Evolutionary conservation across 371 early-diverging fungal species (phyloP).

Genomic region (Apophysomyces ossiformis): DNA sequence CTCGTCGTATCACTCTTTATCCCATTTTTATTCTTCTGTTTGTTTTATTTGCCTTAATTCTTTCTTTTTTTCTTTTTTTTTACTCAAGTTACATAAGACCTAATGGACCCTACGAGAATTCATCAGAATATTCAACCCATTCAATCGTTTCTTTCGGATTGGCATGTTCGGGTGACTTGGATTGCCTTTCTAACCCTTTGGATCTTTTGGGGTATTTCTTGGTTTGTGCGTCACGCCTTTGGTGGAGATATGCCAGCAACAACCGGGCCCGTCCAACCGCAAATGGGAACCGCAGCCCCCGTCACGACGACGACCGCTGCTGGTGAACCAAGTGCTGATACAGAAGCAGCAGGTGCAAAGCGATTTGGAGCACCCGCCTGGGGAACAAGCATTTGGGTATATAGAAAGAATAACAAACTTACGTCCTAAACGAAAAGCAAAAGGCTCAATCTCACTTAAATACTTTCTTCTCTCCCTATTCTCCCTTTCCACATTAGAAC

Average conservation of each 20-base stretch:
- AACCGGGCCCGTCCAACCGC: background rate
- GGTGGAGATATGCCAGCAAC: slow-evolving; percentile 25
- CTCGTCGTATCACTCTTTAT: too few relatives aligned
- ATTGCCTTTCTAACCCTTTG: slow-evolving; percentile 43
- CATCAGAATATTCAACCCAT: slow-evolving; percentile 15
- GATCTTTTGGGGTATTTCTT: slow-evolving; percentile 41
- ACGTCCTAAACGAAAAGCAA: background rate
- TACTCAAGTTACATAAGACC: too few relatives aligned
- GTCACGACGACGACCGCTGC: slow-evolving; percentile 1
- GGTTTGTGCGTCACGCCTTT: slow-evolving; percentile 43
- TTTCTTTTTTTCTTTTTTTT: too few relatives aligned
- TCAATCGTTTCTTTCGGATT: slow-evolving; percentile 28
- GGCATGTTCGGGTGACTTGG: slow-evolving; percentile 45
- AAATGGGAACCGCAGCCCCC: background rate
- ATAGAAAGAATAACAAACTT: background rate
- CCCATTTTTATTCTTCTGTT: too few relatives aligned
- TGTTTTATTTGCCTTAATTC: too few relatives aligned
- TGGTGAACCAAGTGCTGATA: slow-evolving; percentile 19
- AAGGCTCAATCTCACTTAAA: too few relatives aligned
- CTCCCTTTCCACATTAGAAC: slow-evolving; percentile 14
- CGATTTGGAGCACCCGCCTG: slow-evolving; percentile 27
- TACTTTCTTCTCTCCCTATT: too few relatives aligned
- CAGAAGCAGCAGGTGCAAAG: slow-evolving; percentile 16
- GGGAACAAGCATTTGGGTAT: slow-evolving; percentile 27
- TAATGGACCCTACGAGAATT: slow-evolving; percentile 6